Percentiles rank a stretch among this genome's conserved stretches.
These are phyloP conservation scores for Cystofilobasidium capitatum DNA, from an alignment of 768 basidiomycete species.

Conservation along the genomic window DNA sequence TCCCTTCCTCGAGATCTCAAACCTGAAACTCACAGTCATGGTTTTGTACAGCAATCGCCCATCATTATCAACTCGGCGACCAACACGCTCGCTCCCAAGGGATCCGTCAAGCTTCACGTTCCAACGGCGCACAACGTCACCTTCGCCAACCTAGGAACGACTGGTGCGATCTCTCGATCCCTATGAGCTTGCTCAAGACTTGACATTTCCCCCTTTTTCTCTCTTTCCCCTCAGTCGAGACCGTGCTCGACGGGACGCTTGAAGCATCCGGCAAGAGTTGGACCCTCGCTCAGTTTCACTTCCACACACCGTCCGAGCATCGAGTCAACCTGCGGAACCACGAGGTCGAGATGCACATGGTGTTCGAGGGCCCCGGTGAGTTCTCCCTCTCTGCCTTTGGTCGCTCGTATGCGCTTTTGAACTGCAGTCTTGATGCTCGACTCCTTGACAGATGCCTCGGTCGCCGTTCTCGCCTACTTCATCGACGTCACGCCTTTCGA, in stretches of 20 bases:
- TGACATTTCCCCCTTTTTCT: too few relatives aligned
- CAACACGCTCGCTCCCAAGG: neutral
- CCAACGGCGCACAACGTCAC: neutral
- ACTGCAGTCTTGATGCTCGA: neutral
- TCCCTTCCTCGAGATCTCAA: too few relatives aligned
- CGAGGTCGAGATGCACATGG: neutral
- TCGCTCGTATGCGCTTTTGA: neutral
- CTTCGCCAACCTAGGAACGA: neutral
- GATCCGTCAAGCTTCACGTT: neutral
- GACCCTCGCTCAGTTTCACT: neutral
- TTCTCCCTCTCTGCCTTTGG: neutral
- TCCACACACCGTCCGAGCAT: neutral
- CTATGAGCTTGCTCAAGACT: too few relatives aligned
- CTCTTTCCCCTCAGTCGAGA: neutral
- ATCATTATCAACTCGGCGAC: neutral
- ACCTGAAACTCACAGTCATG: too few relatives aligned
- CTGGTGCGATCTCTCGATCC: too few relatives aligned
- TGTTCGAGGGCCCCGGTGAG: neutral
- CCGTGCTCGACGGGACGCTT: neutral
- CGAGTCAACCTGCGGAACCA: neutral
- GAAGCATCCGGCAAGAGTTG: neutral
- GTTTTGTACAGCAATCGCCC: constrained; percentile 1
- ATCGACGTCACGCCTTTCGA: neutral
- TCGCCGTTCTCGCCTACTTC: neutral
- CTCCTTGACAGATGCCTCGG: neutral